A percentile compares a stretch with the other conserved stretches of the same genome.
Conservation (phyloP, 1,284 basidiomycete genomes). For the Ustilago tritici region DNA sequence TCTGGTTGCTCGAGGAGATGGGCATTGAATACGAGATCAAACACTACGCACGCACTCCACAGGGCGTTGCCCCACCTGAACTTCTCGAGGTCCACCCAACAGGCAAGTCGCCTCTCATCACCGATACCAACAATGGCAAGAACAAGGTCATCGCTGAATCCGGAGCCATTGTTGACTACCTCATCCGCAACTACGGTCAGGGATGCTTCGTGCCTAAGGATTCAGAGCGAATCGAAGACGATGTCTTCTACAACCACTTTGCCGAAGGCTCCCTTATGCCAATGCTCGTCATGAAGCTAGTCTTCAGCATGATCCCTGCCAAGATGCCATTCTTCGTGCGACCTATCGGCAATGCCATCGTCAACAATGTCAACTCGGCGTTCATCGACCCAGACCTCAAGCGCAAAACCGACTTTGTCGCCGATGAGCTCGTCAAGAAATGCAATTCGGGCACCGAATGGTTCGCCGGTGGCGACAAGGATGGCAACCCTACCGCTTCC, state of each 20-base stretch:
- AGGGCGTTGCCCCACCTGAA: slow-evolving; percentile 56
- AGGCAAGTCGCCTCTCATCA: slow-evolving; percentile 67
- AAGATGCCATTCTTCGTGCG: slow-evolving; percentile 66
- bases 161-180: slow-evolving; percentile 67
- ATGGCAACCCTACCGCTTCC: slow-evolving; percentile 65
- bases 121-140: slow-evolving; percentile 56
- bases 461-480: slow-evolving; percentile 67
- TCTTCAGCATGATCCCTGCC: slow-evolving; percentile 59
- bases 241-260: slow-evolving; percentile 65
- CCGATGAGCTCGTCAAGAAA: slow-evolving; percentile 51
- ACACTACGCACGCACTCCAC: slow-evolving; percentile 58
- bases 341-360: slow-evolving; percentile 59
- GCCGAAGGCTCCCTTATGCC: slow-evolving; percentile 67
- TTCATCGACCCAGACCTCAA: slow-evolving; percentile 62
- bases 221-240: slow-evolving; percentile 53
- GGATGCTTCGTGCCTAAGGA: slow-evolving; percentile 49
- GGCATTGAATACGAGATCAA: slow-evolving; percentile 65
- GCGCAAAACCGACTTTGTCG: slow-evolving; percentile 52
- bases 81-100: slow-evolving; percentile 63
- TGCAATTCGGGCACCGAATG: slow-evolving; percentile 49
- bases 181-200: slow-evolving; percentile 66
- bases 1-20: slow-evolving; percentile 69
- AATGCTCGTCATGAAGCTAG: slow-evolving; percentile 59
- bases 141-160: slow-evolving; percentile 64
- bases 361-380: slow-evolving; percentile 37